These are phyloP conservation scores for Kwoniella shandongensis DNA, from an alignment of 768 basidiomycete species.

Conservation along the genomic window DNA sequence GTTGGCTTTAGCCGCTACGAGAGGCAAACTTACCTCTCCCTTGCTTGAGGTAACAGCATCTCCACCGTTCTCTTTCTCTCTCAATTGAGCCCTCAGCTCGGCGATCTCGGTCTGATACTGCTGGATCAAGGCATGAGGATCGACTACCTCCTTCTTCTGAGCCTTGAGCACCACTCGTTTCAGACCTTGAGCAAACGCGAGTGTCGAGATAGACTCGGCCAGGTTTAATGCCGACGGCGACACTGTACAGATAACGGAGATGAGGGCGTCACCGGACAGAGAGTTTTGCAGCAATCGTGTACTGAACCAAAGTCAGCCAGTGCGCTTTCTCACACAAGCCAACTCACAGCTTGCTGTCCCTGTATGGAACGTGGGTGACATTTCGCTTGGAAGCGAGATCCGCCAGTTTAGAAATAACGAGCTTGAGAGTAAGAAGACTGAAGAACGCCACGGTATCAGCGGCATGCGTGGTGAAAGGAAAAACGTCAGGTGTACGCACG, in stretches of 20 bases:
- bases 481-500: too few relatives aligned
- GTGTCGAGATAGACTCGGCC: conserved; percentile 79
- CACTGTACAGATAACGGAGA: conserved; percentile 93
- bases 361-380: conserved; percentile 85
- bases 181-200: conserved; percentile 86
- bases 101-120: conserved; percentile 94
- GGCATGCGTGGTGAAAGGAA: neutral
- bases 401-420: conserved; percentile 85
- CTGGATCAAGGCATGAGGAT: conserved; percentile 90
- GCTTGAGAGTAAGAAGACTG: conserved; percentile 86
- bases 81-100: conserved; percentile 66
- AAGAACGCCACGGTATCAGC: conserved; percentile 1
- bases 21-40: conserved; percentile 18
- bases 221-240: conserved; percentile 79
- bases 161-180: conserved; percentile 86
- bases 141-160: conserved; percentile 88
- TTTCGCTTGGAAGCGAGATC: conserved; percentile 65
- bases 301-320: conserved; percentile 19
- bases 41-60: conserved; percentile 7
- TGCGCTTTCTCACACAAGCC: too few relatives aligned
- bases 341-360: conserved; percentile 78
- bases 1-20: neutral
- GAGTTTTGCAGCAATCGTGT: conserved; percentile 94
- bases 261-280: conserved; percentile 88
- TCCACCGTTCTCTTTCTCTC: conserved; percentile 55